These are phyloP conservation scores for Leucocoprinus leucothites DNA, from an alignment of 768 basidiomycete genomes.

Conservation along the genomic window DNA sequence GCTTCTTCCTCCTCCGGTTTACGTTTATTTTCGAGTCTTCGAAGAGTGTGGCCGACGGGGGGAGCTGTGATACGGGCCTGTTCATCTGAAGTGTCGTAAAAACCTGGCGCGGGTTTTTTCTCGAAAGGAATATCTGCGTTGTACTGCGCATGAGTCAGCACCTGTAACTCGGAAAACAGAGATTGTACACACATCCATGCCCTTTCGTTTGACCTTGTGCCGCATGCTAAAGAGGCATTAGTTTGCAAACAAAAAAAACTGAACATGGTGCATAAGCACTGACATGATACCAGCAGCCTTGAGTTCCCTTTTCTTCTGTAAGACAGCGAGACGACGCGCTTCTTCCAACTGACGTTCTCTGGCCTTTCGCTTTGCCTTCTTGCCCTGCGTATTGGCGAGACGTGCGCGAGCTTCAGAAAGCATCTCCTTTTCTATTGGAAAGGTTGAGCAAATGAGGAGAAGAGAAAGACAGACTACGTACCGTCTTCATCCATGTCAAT, in stretches of 20 bases:
- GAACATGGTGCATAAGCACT: slow-evolving; percentile 25
- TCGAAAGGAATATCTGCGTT: slow-evolving; percentile 99
- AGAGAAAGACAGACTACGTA: slow-evolving; percentile 27
- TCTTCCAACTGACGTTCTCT: slow-evolving; percentile 97
- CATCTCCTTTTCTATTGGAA: slow-evolving; percentile 91
- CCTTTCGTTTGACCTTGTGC: slow-evolving; percentile 91
- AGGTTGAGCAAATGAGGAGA: slow-evolving; percentile 8
- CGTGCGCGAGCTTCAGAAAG: slow-evolving; percentile 97
- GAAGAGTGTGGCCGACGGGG: slow-evolving; percentile 86
- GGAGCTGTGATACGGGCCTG: slow-evolving; percentile 83
- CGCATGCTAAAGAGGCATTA: slow-evolving; percentile 60
- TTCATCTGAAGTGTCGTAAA: slow-evolving; percentile 96
- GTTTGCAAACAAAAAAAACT: background rate
- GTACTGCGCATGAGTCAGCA: slow-evolving; percentile 52
- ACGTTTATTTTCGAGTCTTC: slow-evolving; percentile 93
- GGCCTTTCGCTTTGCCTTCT: slow-evolving; percentile 98
- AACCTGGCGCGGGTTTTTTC: slow-evolving; percentile 92
- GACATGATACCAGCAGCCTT: slow-evolving; percentile 98
- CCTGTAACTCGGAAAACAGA: background rate
- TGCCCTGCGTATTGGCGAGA: slow-evolving; percentile 98
- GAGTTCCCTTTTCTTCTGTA: slow-evolving; percentile 97
- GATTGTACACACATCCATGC: slow-evolving; percentile 80
- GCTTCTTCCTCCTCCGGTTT: slow-evolving; percentile 93
- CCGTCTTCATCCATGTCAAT: slow-evolving; percentile 99
- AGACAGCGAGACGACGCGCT: slow-evolving; percentile 86